Base-by-base conservation (phyloP, 768 basidiomycete species). In the Boletales sp. region DNA sequence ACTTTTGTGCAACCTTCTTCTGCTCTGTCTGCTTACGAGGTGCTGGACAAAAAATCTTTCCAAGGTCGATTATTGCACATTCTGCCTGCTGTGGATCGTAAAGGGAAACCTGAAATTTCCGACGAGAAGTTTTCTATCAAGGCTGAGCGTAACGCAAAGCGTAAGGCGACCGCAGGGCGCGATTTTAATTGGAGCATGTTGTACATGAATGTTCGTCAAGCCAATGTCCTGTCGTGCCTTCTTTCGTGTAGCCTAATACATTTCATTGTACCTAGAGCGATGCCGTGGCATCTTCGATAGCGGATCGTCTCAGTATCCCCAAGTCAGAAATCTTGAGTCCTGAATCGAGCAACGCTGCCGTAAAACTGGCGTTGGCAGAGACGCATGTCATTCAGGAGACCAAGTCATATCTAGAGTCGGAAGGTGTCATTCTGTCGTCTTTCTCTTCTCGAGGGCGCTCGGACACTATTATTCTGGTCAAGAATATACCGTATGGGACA, bases 321-420 rank as follows among this genome's bases (percentile, higher is more conserved):
- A 98, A 98, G 70, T 74, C 91, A 2, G 87, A 90, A 29, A 87
- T 99, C 19, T 76, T 98, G 48, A 90, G 91, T 63, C 84, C 91
- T 0, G 88, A 92, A 51, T 82, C 82, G 1, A 80, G 81, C 31
- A 86, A 85, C 54, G 82, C 89, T 1, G 94, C 95, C 2, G 93
- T 97, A 50, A 97, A 94, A 66, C 83, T 98, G 35, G 95, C 97
- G 0, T 75, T 98, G 35, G 95, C 97, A 0, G 97, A 99, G 69
- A 97, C 97, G 15, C 90, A 94, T 58, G 83, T 98, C 67, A 94
- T 99, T 50, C 82, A 89, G 52, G 95, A 98, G 67, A 98, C 94
- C 1, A 97, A 95, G 63, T 69, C 83, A 0, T 97, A 90, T 67
- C 81, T 97, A 15, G 90, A 94, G 62, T 76, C 79, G 3, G 82